Conservation (phyloP, 805 yeast genomes). For the Torulaspora maleeae region DNA sequence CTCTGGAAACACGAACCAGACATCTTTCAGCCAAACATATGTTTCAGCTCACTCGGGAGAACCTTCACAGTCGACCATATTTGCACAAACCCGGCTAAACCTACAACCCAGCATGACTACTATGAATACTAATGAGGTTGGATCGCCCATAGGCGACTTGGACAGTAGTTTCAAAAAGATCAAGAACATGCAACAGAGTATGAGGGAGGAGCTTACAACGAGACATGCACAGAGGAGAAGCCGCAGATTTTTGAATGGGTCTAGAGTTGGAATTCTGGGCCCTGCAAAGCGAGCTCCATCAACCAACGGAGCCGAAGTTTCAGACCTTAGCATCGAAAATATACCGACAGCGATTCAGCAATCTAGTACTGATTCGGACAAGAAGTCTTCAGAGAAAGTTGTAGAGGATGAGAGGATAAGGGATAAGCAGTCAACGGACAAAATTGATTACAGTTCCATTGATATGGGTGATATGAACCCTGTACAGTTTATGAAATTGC, state of each 20-base stretch:
- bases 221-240: constrained; percentile 26
- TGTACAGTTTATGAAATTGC: constrained; percentile 37
- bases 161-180: constrained; percentile 21
- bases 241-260: constrained; percentile 26
- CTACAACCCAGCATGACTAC: constrained; percentile 29
- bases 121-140: constrained; percentile 15
- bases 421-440: neutral
- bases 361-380: neutral
- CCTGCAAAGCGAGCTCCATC: constrained; percentile 34
- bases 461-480: constrained; percentile 41
- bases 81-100: constrained; percentile 18
- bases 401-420: neutral
- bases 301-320: constrained; percentile 9
- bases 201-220: constrained; percentile 26
- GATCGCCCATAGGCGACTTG: constrained; percentile 6
- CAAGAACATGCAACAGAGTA: constrained; percentile 23
- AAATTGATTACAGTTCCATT: neutral
- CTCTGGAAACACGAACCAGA: constrained; percentile 8
- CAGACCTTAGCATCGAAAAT: constrained; percentile 8
- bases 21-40: constrained; percentile 12
- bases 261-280: constrained; percentile 26
- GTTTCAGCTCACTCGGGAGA: constrained; percentile 14
- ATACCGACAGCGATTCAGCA: neutral
- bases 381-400: neutral
- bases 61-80: constrained; percentile 25